Percentiles rank a stretch among this genome's conserved stretches.
Evolutionary conservation across 2,329 filamentous ascomycete genomes (phyloP).

Genomic region (Monosporascus sp.): DNA sequence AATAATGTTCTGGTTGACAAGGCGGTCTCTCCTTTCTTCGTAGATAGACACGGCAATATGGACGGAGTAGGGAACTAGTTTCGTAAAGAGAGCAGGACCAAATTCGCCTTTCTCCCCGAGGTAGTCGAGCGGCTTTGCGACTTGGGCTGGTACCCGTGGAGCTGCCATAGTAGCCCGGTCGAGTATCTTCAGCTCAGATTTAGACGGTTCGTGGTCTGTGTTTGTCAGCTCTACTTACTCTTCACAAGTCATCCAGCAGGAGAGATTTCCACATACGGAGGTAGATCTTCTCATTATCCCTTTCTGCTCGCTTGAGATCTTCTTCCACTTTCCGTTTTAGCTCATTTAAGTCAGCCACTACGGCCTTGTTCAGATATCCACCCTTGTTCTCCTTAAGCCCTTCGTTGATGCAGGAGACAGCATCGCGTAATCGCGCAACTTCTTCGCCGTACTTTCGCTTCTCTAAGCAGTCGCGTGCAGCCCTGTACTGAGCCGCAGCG

Average conservation of each 20-base stretch:
- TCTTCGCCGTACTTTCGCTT: slow-evolving; percentile 95
- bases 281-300: slow-evolving; percentile 96
- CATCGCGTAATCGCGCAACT: slow-evolving; percentile 78
- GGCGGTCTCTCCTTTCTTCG: slow-evolving; percentile 81
- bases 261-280: slow-evolving; percentile 50
- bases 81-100: slow-evolving; percentile 79
- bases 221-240: slow-evolving; percentile 23
- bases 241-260: not conserved
- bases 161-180: slow-evolving; percentile 87
- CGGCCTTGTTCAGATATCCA: slow-evolving; percentile 71
- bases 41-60: slow-evolving; percentile 95
- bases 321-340: slow-evolving; percentile 79
- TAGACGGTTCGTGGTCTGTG: slow-evolving; percentile 71
- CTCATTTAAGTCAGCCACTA: slow-evolving; percentile 75
- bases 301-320: slow-evolving; percentile 86
- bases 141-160: slow-evolving; percentile 71
- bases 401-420: slow-evolving; percentile 75
- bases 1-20: slow-evolving; percentile 84
- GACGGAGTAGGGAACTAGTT: slow-evolving; percentile 90
- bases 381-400: slow-evolving; percentile 75
- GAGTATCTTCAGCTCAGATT: slow-evolving; percentile 78
- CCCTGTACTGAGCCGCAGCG: slow-evolving; percentile 87
- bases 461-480: slow-evolving; percentile 85
- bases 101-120: slow-evolving; percentile 77
- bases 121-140: slow-evolving; percentile 73